Evolutionary conservation across 1,139 yeast species (phyloP).

Genomic region (Meyerozyma sp.): DNA sequence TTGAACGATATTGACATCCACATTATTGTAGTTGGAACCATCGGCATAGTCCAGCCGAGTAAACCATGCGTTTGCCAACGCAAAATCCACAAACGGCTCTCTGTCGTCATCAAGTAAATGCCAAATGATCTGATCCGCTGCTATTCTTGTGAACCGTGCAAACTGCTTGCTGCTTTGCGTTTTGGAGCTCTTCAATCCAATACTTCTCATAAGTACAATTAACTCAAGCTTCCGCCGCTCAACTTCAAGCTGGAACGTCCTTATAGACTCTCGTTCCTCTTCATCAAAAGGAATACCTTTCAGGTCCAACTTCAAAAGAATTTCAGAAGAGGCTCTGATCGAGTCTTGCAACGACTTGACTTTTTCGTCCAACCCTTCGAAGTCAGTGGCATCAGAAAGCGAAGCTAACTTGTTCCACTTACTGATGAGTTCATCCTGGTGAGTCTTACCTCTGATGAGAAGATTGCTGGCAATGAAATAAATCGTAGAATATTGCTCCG

Average conservation of each 20-base stretch:
- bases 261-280: constrained; percentile 24
- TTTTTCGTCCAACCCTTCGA: constrained; percentile 47
- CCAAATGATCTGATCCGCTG: constrained; percentile 62
- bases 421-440: constrained; percentile 50
- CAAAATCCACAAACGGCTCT: constrained; percentile 67
- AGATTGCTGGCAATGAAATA: constrained; percentile 62
- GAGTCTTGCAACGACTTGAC: constrained; percentile 53
- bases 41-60: constrained; percentile 50
- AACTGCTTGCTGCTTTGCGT: constrained; percentile 24
- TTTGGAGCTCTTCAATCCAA: constrained; percentile 44
- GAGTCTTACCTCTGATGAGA: constrained; percentile 61
- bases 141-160: constrained; percentile 31
- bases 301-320: constrained; percentile 43
- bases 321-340: constrained; percentile 36
- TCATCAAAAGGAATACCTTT: constrained; percentile 19
- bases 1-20: constrained; percentile 59
- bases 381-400: constrained; percentile 63
- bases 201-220: constrained; percentile 61
- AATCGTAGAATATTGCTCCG: constrained; percentile 65
- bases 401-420: constrained; percentile 62
- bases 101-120: constrained; percentile 56
- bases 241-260: constrained; percentile 49
- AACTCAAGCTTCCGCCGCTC: constrained; percentile 56
- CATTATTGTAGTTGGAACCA: constrained; percentile 56
- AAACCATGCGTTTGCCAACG: constrained; percentile 58